Conservation (phyloP, 2,329 filamentous ascomycete genomes). For the Cladosporium oxysporum region DNA sequence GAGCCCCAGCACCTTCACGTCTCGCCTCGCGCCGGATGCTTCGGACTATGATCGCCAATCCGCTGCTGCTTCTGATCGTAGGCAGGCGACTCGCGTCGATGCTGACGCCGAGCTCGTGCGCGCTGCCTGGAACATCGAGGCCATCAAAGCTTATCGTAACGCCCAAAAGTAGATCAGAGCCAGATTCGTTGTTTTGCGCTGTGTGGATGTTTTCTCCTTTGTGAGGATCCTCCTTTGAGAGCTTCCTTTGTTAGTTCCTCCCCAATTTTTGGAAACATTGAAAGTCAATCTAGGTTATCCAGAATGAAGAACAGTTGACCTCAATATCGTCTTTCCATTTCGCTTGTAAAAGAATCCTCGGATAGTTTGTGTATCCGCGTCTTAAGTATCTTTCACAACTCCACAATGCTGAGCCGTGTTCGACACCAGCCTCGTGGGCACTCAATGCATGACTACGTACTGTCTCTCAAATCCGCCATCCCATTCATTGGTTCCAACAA, state of each 20-base stretch:
- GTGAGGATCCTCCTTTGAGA: background rate
- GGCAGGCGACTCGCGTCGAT: no score
- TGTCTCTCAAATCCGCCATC: background rate
- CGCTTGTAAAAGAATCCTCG: background rate
- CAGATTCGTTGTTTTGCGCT: no score
- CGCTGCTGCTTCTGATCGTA: no score
- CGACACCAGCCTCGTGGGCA: background rate
- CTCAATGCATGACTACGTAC: background rate
- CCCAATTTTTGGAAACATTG: background rate
- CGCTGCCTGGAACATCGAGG: no score
- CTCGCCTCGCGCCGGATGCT: no score
- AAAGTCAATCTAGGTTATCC: background rate
- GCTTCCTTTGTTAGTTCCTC: background rate
- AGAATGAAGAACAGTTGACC: background rate
- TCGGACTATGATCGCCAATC: background rate
- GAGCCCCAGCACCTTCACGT: no score
- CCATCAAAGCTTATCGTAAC: no score
- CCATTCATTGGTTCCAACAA: background rate
- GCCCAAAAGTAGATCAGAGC: no score
- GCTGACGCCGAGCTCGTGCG: no score
- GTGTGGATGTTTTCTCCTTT: background rate
- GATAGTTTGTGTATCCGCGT: no score
- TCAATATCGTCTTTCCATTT: background rate
- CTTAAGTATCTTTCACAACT: no score
- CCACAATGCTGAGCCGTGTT: no score